Evolutionary conservation across 441 rosid genomes (phyloP), one percentile per base, ranked within the genome.

Genomic region (Brassica hybrid): DNA sequence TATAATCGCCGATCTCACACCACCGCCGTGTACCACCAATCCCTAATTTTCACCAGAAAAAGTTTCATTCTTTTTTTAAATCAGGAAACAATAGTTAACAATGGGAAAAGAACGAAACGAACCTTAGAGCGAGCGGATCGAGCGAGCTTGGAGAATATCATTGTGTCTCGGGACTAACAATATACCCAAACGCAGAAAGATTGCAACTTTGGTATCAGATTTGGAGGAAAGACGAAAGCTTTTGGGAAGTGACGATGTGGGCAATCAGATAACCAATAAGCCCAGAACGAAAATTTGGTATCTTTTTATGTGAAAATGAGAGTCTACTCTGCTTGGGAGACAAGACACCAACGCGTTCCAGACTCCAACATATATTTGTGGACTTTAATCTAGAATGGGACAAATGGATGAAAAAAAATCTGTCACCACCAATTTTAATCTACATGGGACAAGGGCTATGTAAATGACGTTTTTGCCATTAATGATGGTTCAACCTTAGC

Each of bases 101-200:
- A 56, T 34, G 0, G 6, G 3, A 32, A 36, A 7, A 63, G 10
- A 9, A 52, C 4, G 2, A 71, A 16, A 11, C 86, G 67, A 62
- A 89, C 97, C 71, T 76, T 84, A 2, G 87, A 76, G 58, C 82
- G 87, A 75, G 90, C 85, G 45, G 93, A 86, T 65, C 90, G 89
- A 62, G 91, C 70, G 30, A 93, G 86, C 89, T 88, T 90, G 0
- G 90, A 90, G 72, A 86, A 87, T 1, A 88, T 87, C 98, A 93
- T 91, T 21, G 57, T 79, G 71, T 57, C 71, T 7, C 43, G 8
- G 13, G 7, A 72, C 4, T 64, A 76, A 25, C 34, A 74, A 69
- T 65, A 75, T n/a, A 72, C 57, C 58, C 13, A 14, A 48, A 34
- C 7, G 45, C 4, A 48, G 19, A 23, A 60, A 78, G 14, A 54